Evolutionary conservation across 352 stramenopile species (phyloP), one percentile per base, ranked within the genome.

Genomic region (Phytophthora pinifolia): DNA sequence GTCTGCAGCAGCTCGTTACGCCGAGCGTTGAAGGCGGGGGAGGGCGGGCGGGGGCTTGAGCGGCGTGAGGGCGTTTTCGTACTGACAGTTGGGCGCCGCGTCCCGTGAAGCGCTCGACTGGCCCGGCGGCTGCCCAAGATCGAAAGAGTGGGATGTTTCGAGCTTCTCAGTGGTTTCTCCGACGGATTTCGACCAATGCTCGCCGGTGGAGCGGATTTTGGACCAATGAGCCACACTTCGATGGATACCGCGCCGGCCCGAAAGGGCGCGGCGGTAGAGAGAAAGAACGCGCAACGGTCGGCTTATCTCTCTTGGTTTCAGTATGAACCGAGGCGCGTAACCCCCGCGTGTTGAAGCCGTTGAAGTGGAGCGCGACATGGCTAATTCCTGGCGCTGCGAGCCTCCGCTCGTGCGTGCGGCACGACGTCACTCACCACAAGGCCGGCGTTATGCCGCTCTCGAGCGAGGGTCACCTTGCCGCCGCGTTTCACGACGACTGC

Each of bases 61-160:
- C 41, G 25, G 27, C 39, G 41, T 62, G 59, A 51, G 58, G 56
- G 56, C 65, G 65, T 70, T 74, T 70, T 64, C 44, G 42, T 42
- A 74, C 51, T 74, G 63, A 30, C 31, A 65, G 62, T 62, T 62
- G 53, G 33, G 9, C 49, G 62, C 48, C 52, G 53, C 58, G 58
- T 71, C 57, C 63, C 63, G 65, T 51, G 33, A 30, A 20, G 41
- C 41, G 20, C 25, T 50, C 38, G 38, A 66, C 32, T 45, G 42
- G 35, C 14, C 42, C 39, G 27, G 57, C 62, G 57, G 43, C 66
- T 66, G 39, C 61, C 45, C 47, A 67, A 74, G 65, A 71, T 70
- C 55, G 45, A 70, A 60, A 62, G 53, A 52, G 57, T 64, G 67
- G 51, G 67, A 69, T 57, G 50, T 67, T 76, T 74, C 52, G 3